These are phyloP conservation scores for Limnanthes douglasii DNA, from an alignment of 345 rosid species.

Conservation along the genomic window DNA sequence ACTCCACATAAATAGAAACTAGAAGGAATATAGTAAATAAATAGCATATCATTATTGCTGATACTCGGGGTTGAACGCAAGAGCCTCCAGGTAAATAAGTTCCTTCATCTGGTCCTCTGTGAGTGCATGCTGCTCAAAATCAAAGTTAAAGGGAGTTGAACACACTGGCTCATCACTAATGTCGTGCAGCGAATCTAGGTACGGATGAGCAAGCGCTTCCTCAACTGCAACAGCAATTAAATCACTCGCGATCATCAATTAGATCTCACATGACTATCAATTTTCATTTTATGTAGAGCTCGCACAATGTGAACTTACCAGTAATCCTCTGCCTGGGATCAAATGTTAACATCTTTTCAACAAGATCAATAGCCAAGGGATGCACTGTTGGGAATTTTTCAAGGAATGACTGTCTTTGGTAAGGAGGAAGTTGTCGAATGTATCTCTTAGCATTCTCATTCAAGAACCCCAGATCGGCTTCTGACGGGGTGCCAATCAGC, in stretches of 20 bases:
- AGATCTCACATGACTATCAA: no score
- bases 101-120: constrained; percentile 75
- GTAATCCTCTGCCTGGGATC: constrained; percentile 73
- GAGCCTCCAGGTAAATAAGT: constrained; percentile 61
- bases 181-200: constrained; percentile 44
- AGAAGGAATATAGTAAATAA: no score
- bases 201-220: constrained; percentile 82
- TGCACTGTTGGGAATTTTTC: constrained; percentile 62
- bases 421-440: constrained; percentile 38
- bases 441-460: constrained; percentile 76
- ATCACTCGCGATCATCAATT: no score
- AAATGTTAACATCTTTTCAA: constrained; percentile 81
- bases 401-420: constrained; percentile 52
- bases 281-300: no score
- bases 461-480: constrained; percentile 57
- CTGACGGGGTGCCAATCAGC: constrained; percentile 83
- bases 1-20: no score
- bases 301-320: constrained; percentile 26
- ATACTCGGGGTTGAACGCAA: constrained; percentile 76
- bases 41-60: constrained; percentile 18
- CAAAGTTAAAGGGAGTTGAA: constrained; percentile 52
- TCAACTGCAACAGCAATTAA: constrained; percentile 52
- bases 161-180: constrained; percentile 68
- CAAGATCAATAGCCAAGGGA: constrained; percentile 60
- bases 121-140: constrained; percentile 56